phyloP scores from a whole-genome alignment of 169 alveolate species.

The Eimeria necatrix region DNA sequence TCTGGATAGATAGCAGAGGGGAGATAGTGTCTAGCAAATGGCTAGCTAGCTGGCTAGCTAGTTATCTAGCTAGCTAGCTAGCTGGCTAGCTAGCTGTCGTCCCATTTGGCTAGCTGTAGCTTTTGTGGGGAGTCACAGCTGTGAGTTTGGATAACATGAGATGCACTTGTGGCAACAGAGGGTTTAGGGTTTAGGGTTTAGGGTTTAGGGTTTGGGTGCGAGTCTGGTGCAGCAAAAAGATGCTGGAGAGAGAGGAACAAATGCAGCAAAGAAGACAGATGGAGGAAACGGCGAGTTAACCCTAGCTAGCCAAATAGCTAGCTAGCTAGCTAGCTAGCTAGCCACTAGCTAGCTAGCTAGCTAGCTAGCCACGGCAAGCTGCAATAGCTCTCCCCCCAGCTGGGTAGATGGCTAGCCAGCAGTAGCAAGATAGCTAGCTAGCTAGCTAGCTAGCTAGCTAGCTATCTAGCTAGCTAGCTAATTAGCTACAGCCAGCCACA shows the following conservation, averaged over 20 bases:
- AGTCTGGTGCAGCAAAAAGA: constrained; percentile 7
- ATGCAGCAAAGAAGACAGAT: background rate
- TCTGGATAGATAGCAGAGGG: too few relatives aligned
- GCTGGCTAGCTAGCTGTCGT: too few relatives aligned
- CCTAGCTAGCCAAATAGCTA: background rate
- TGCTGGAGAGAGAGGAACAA: background rate
- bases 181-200: constrained; percentile 15
- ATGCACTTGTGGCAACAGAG: background rate
- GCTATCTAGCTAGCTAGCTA: too few relatives aligned
- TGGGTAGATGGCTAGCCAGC: background rate
- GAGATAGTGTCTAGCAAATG: too few relatives aligned
- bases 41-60: too few relatives aligned
- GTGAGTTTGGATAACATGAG: too few relatives aligned
- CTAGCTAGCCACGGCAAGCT: background rate
- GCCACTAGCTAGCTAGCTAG: background rate
- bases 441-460: too few relatives aligned
- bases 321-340: constrained; percentile 12
- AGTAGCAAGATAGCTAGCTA: too few relatives aligned
- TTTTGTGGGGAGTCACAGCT: too few relatives aligned
- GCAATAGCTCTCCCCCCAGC: background rate
- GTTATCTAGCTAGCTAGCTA: too few relatives aligned
- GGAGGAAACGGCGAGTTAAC: background rate
- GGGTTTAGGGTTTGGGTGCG: background rate
- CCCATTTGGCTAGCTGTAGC: too few relatives aligned
- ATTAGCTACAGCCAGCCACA: background rate